Base-by-base conservation (phyloP, 2,329 filamentous ascomycete genomes). In the Aspergillus quadrilineatus region DNA sequence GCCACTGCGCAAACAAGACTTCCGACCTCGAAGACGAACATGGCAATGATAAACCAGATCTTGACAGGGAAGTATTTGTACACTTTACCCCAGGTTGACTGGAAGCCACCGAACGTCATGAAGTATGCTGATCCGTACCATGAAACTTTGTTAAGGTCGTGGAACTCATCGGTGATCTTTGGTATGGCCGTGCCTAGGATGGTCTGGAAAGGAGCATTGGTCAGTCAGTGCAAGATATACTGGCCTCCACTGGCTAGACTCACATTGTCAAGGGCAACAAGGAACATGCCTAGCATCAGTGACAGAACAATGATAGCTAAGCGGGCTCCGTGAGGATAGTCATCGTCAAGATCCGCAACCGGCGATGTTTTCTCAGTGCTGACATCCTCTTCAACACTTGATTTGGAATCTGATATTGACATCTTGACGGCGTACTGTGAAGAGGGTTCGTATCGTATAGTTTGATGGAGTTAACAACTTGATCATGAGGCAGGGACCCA, bases 51-150 rank as follows among this genome's bases (percentile, higher is more conserved):
- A 30, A 36, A 52, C 4, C 15, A 12, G 4, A 26, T 6, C 15
- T 52, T 43, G 17, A 34, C 6, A 12, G 15, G n/a, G n/a, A 37
- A 44, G 28, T 36, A 44, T 17, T 37, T 36, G 41, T 44, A 52
- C 6, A 45, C 5, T 10, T 52, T 52, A 4, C 39, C 50, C 60
- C 73, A 75, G 0, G 72, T 67, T 1, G 77, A 72, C 53, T 81
- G 77, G 52, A 81, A 77, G 2, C 73, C 67, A 6, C 72, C 72
- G 17, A 72, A 60, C 1, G 76, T 78, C 52, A 82, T 67, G 57
- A 78, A 72, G 63, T 77, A 81, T 1, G 75, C 67, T 3, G 65
- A 59, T n/a, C 65, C 65, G 51, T 72, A 73, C 76, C 76, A 78
- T 17, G 67, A 67, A 4, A 76, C 71, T 22, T 77, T 68, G 26